A percentile compares a stretch with the other conserved stretches of the same genome.
phyloP scores from a whole-genome alignment of 225 moss, liverwort and hornwort genomes.

The Climacium dendroides region DNA sequence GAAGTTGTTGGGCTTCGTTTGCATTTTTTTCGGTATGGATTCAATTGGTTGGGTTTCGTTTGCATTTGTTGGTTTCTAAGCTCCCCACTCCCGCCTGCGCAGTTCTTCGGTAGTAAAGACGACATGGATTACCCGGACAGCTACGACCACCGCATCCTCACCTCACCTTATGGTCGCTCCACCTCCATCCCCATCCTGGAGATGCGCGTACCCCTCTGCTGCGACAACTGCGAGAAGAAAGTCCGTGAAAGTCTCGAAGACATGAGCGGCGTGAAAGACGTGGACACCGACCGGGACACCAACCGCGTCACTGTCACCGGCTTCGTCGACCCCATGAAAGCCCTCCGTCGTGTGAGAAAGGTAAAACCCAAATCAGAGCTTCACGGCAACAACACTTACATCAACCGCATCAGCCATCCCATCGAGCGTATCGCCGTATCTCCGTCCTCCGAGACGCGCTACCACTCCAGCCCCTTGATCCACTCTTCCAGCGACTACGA shows the following conservation, averaged over 20 bases:
- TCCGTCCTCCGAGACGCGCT: not conserved
- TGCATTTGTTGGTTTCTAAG: not conserved
- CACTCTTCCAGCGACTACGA: not conserved
- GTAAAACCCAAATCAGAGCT: constrained; percentile 16
- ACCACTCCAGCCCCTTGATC: not conserved
- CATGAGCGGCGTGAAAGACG: constrained; percentile 5
- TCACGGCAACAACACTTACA: constrained; percentile 13
- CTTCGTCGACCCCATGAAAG: constrained; percentile 15
- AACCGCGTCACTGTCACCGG: constrained; percentile 16
- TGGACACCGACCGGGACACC: not conserved
- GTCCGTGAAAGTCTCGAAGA: constrained; percentile 12
- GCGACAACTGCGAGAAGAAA: constrained; percentile 21
- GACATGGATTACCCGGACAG: constrained; percentile 10
- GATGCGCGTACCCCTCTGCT: constrained; percentile 22
- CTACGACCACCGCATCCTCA: not conserved
- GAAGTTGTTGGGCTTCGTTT: not conserved
- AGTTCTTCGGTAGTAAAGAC: constrained; percentile 16
- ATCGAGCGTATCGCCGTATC: not conserved
- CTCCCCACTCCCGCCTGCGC: not conserved
- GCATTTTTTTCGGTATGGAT: not conserved
- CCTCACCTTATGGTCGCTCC: not conserved
- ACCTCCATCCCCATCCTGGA: not conserved
- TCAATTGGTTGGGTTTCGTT: not conserved
- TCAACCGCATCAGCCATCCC: not conserved
- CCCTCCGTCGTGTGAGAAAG: constrained; percentile 3